Percentiles rank a stretch among this genome's conserved stretches.
Evolutionary conservation across 257 asterid species (phyloP).

Genomic region (Anisodus tanguticus): DNA sequence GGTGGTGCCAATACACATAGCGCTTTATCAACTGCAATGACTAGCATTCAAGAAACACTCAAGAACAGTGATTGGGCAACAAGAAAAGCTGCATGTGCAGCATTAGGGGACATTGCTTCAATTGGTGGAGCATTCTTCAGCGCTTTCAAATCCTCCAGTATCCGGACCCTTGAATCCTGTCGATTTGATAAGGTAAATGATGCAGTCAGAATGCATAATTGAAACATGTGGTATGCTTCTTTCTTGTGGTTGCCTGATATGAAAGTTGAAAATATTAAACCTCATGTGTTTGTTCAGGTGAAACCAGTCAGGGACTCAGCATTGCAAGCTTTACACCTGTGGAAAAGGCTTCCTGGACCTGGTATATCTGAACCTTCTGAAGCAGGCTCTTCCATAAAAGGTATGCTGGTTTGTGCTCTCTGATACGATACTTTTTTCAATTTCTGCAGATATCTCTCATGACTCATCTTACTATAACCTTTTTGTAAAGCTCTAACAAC

Average conservation of each 20-base stretch:
- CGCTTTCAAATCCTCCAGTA: slow-evolving; percentile 68
- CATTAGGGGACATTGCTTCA: slow-evolving; percentile 88
- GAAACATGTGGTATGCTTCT: slow-evolving; percentile 32
- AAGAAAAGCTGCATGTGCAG: slow-evolving; percentile 86
- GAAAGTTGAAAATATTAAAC: slow-evolving; percentile 30
- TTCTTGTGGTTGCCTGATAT: slow-evolving; percentile 30
- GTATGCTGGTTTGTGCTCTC: slow-evolving; percentile 43
- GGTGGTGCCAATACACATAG: slow-evolving; percentile 77
- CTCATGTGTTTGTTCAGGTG: slow-evolving; percentile 54
- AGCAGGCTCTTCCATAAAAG: slow-evolving; percentile 84
- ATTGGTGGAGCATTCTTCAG: slow-evolving; percentile 67
- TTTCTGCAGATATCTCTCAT: neutral
- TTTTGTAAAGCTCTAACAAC: neutral
- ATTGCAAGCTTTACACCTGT: slow-evolving; percentile 83
- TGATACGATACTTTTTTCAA: slow-evolving; percentile 18
- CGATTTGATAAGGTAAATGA: slow-evolving; percentile 87
- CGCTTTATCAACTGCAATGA: slow-evolving; percentile 67
- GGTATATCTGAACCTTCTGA: slow-evolving; percentile 89
- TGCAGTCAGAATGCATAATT: slow-evolving; percentile 29
- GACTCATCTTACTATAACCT: neutral
- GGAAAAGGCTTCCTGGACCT: slow-evolving; percentile 78
- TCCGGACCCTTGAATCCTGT: slow-evolving; percentile 84
- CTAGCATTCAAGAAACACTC: slow-evolving; percentile 82
- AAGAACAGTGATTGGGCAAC: slow-evolving; percentile 91
- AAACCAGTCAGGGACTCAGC: slow-evolving; percentile 93